These are phyloP conservation scores for Comarum palustre DNA, from an alignment of 306 rosid species.

Conservation along the genomic window DNA sequence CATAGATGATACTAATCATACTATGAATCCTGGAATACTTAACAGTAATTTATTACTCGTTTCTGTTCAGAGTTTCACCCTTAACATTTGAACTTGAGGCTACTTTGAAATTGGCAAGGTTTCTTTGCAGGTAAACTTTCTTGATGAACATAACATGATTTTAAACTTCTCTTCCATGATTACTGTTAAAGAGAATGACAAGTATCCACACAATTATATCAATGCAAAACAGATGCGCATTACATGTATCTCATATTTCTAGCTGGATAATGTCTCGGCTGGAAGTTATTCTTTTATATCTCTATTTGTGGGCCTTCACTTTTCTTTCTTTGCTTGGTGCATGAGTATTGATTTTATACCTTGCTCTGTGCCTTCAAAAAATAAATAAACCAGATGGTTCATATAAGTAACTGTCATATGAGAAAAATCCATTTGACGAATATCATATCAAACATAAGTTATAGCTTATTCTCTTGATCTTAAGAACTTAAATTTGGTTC, in stretches of 20 bases:
- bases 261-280: not conserved
- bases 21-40: not conserved
- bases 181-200: not conserved
- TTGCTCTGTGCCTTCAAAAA: not conserved
- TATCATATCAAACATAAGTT: not conserved
- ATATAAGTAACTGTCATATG: not conserved
- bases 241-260: not conserved
- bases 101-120: constrained; percentile 88
- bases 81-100: constrained; percentile 97
- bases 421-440: not conserved
- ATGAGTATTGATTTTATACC: not conserved
- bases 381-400: not conserved
- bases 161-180: not conserved
- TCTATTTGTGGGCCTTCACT: not conserved
- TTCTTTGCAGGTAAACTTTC: constrained; percentile 76
- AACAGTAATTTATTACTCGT: constrained; percentile 10
- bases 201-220: not conserved
- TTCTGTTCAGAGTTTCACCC: constrained; percentile 90
- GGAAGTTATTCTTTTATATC: not conserved
- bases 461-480: not conserved
- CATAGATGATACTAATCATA: not conserved
- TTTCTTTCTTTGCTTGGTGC: not conserved
- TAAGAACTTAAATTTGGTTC: not conserved
- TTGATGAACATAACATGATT: not conserved
- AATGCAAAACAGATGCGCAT: not conserved